phyloP scores from a whole-genome alignment of 306 rosid species.

The Malus orientalis region DNA sequence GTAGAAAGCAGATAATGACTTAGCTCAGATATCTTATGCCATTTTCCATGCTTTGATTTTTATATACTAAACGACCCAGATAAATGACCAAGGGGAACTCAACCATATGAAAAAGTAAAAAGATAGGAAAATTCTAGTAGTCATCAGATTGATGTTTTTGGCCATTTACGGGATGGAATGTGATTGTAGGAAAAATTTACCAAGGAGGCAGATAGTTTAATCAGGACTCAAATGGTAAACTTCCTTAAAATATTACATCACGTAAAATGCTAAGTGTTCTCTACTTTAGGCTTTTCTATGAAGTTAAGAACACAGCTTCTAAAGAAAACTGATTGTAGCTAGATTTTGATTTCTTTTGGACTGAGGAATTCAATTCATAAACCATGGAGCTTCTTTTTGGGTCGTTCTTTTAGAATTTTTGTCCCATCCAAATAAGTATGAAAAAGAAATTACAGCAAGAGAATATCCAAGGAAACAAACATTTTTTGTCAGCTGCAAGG shows the following conservation, averaged over 20 bases:
- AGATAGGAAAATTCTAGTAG: not conserved
- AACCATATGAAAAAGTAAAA: not conserved
- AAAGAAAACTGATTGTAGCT: not conserved
- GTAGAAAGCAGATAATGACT: not conserved
- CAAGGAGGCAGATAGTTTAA: not conserved
- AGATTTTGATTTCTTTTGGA: not conserved
- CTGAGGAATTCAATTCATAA: not conserved
- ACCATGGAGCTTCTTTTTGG: not conserved
- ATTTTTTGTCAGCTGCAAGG: constrained; percentile 28
- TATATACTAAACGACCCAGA: not conserved
- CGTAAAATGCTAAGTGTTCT: not conserved
- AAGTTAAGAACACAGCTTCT: not conserved
- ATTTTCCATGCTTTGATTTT: not conserved
- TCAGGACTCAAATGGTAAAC: not conserved
- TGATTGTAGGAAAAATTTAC: not conserved
- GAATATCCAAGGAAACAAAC: constrained; percentile 30
- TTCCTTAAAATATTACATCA: not conserved
- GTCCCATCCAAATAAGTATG: not conserved
- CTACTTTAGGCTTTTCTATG: not conserved
- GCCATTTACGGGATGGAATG: not conserved
- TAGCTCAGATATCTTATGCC: not conserved
- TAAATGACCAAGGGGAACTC: not conserved
- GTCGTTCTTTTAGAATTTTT: not conserved
- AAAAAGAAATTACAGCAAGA: not conserved
- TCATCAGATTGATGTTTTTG: not conserved